These are phyloP conservation scores for Daldinia vernicosa DNA, from an alignment of 495 filamentous ascomycete species.

Conservation along the genomic window DNA sequence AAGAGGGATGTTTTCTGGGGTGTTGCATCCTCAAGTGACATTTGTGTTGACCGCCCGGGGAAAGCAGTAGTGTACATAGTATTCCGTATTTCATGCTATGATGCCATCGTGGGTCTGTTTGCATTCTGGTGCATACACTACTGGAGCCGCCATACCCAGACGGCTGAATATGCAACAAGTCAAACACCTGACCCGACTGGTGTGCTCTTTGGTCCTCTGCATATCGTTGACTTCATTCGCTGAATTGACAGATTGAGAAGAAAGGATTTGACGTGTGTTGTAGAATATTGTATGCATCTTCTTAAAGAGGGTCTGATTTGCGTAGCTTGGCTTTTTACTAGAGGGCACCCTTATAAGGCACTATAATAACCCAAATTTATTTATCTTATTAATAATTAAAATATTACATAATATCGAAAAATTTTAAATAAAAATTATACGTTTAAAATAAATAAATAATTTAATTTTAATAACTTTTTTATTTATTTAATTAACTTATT, in stretches of 20 bases:
- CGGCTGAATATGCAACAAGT: conserved; percentile 24
- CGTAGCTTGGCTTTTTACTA: conserved; percentile 19
- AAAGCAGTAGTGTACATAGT: too few relatives aligned
- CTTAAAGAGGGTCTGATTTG: conserved; percentile 29
- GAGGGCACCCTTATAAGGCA: too few relatives aligned
- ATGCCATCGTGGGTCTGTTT: conserved; percentile 42
- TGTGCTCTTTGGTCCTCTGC: conserved; percentile 16
- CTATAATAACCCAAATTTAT: too few relatives aligned
- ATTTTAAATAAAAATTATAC: too few relatives aligned
- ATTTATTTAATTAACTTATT: too few relatives aligned
- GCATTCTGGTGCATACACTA: conserved; percentile 36
- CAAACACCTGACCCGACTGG: conserved; percentile 38
- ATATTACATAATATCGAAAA: too few relatives aligned
- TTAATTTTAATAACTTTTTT: too few relatives aligned
- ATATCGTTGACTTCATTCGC: conserved; percentile 27
- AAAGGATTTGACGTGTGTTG: conserved; percentile 42
- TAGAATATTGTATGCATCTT: conserved; percentile 34
- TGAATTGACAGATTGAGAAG: conserved; percentile 12
- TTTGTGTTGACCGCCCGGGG: conserved; percentile 36
- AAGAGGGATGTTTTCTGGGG: conserved; percentile 34
- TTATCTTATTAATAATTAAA: too few relatives aligned
- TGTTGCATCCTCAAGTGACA: conserved; percentile 43
- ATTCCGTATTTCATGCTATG: conserved; percentile 36
- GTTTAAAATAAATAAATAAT: too few relatives aligned
- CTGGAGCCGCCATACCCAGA: conserved; percentile 33